phyloP scores from a whole-genome alignment of 2,329 filamentous ascomycete genomes.

The Fusarium papillatum region DNA sequence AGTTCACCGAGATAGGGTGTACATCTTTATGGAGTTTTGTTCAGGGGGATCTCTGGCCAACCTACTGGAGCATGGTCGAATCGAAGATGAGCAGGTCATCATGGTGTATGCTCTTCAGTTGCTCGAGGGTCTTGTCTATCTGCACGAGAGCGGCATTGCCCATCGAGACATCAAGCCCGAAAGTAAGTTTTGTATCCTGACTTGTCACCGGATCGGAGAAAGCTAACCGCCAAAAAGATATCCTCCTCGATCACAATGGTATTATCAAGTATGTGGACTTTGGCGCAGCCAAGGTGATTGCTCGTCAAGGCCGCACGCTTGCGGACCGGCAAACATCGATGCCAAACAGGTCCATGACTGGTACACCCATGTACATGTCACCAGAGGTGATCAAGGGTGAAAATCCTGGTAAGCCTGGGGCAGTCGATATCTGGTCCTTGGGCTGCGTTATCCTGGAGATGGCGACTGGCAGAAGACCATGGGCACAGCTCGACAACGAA shows the following conservation, averaged over 20 bases:
- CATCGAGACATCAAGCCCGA: constrained; percentile 99
- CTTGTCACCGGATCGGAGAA: not conserved
- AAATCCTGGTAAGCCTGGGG: constrained; percentile 82
- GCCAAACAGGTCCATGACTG: constrained; percentile 93
- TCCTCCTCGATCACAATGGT: constrained; percentile 96
- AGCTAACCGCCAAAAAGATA: constrained; percentile 68
- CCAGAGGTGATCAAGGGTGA: constrained; percentile 97
- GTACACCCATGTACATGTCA: constrained; percentile 99
- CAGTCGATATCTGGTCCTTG: constrained; percentile 96
- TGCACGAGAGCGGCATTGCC: constrained; percentile 92
- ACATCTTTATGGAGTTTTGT: constrained; percentile 99
- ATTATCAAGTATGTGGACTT: constrained; percentile 99
- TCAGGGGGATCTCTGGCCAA: constrained; percentile 93
- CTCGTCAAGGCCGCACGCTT: constrained; percentile 90
- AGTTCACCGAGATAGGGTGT: constrained; percentile 98
- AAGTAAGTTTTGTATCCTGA: constrained; percentile 70
- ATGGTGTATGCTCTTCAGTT: constrained; percentile 97
- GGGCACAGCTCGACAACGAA: constrained; percentile 97
- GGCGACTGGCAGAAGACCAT: constrained; percentile 94
- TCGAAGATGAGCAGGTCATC: constrained; percentile 97
- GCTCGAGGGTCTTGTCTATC: constrained; percentile 92
- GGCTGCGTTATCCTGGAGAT: constrained; percentile 98
- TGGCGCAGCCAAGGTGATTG: constrained; percentile 96
- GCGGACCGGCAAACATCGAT: constrained; percentile 70
- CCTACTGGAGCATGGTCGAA: constrained; percentile 93